Evolutionary conservation across 306 rosid species (phyloP), one percentile per base, ranked within the genome.

Genomic region (Urtica urens): DNA sequence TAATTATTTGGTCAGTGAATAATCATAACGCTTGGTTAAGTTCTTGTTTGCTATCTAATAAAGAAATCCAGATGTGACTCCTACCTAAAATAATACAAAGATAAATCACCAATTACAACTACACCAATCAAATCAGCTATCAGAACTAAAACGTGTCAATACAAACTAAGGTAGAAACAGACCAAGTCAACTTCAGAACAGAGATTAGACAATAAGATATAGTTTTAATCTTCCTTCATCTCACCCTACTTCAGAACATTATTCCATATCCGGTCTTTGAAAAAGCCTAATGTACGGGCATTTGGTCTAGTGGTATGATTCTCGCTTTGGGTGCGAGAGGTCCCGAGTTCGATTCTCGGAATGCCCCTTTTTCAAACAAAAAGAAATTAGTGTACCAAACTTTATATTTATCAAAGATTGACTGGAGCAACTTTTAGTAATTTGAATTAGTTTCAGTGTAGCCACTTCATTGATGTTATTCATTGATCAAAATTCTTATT

Each of bases 301-400:
- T 57, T 57, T 57, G 63, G 50, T 41, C 64, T 61, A 51, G 59
- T 49, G 58, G 69, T 55, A 55, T 49, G 63, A 64, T 64, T 55
- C 69, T 40, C 46, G 63, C 69, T 64, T 64, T 16, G 69, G 58
- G 69, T 55, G 63, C 52, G 24, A 55, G 58, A 55, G 69, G 63
- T 39, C 63, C 53, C 33, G 30, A 63, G 51, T 63, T 54, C 57
- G 21, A 63, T 63, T 55, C 50, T 63, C 28, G 27, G 62, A 63
- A 46, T 54, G 62, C 62, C 69, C 62, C 61, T n/a, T 18, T 41
- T 44, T 29, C n/a, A 15, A n/a, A 31, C 13, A n/a, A n/a, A n/a
- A n/a, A n/a, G n/a, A 31, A 31, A 31, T 6, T 31, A 31, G 10
- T 1, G n/a, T n/a, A n/a, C n/a, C n/a, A n/a, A n/a, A n/a, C n/a